These are phyloP conservation scores for Bretziella fagacearum DNA, from an alignment of 2,329 filamentous ascomycete species.

Conservation along the genomic window DNA sequence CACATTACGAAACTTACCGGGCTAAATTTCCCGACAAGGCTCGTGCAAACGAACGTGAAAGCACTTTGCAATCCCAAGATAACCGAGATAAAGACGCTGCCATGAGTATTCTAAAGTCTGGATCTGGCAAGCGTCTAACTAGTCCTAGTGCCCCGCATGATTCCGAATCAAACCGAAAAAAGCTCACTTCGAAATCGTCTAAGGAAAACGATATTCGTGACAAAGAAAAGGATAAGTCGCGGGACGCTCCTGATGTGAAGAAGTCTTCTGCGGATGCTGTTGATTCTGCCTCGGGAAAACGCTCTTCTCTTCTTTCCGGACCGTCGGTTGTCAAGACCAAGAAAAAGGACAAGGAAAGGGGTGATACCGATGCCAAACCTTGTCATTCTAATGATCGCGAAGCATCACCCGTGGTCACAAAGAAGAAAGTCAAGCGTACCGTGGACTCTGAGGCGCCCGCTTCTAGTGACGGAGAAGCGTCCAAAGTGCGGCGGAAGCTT, in stretches of 20 bases:
- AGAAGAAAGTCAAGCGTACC: constrained; percentile 34
- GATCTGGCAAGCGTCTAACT: constrained; percentile 16
- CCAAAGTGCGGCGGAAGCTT: constrained; percentile 46
- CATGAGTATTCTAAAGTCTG: constrained; percentile 19
- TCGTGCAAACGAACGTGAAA: neutral
- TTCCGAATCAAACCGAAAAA: constrained; percentile 22
- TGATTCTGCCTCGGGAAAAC: constrained; percentile 31
- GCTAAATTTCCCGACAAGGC: constrained; percentile 32
- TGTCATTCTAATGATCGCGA: constrained; percentile 35
- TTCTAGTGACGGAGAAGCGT: constrained; percentile 41
- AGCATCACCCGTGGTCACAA: constrained; percentile 31
- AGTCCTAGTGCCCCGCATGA: constrained; percentile 8
- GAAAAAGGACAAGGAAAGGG: constrained; percentile 36
- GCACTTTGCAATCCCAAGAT: constrained; percentile 18
- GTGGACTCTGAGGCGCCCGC: constrained; percentile 35
- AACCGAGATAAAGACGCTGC: constrained; percentile 15
- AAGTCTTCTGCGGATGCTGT: constrained; percentile 30
- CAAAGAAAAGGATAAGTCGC: constrained; percentile 15
- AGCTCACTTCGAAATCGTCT: constrained; percentile 19
- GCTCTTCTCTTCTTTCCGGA: constrained; percentile 22
- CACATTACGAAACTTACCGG: constrained; percentile 50
- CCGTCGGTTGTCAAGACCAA: constrained; percentile 26
- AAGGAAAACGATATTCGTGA: constrained; percentile 34
- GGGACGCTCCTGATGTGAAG: constrained; percentile 25
- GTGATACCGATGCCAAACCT: constrained; percentile 19